Evolutionary conservation across 2,329 filamentous ascomycete genomes (phyloP).

Genomic region (Talaromyces sp.): DNA sequence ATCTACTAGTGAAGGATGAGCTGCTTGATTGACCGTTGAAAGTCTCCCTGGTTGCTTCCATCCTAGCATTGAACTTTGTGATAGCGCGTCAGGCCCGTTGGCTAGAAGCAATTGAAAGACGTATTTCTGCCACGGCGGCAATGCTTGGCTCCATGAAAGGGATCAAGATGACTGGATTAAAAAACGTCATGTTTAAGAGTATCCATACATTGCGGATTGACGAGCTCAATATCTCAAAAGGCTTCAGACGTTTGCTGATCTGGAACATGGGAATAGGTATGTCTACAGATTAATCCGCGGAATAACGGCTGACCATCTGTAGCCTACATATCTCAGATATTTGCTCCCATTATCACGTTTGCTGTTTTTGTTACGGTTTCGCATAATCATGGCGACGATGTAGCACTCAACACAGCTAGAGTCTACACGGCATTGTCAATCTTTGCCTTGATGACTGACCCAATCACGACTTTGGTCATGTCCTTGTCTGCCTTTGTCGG

Average conservation of each 20-base stretch:
- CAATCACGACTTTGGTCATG: conserved; percentile 25
- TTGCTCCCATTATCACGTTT: conserved; percentile 36
- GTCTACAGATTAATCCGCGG: conserved; percentile 4
- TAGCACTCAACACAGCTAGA: conserved; percentile 28
- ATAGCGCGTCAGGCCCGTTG: conserved; percentile 44
- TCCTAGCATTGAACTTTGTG: conserved; percentile 36
- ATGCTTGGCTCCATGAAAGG: conserved; percentile 52
- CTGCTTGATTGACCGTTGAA: not conserved
- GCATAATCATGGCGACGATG: conserved; percentile 14
- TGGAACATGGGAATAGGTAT: conserved; percentile 40
- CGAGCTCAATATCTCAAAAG: conserved; percentile 42
- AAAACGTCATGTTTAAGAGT: conserved; percentile 37
- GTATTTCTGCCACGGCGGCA: conserved; percentile 48
- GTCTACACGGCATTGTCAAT: conserved; percentile 29
- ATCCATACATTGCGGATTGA: conserved; percentile 40
- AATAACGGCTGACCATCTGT: not conserved
- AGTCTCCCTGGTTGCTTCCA: conserved; percentile 36
- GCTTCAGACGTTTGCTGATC: conserved; percentile 42
- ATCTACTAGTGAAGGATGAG: not conserved
- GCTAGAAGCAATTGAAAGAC: conserved; percentile 50
- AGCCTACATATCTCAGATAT: conserved; percentile 41
- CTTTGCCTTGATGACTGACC: conserved; percentile 26
- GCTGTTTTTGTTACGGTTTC: conserved; percentile 24
- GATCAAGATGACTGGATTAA: conserved; percentile 51
- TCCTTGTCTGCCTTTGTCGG: conserved; percentile 35